Evolutionary conservation across 2,329 filamentous ascomycete species (phyloP).

Genomic region (Diaporthe citrichinensis): DNA sequence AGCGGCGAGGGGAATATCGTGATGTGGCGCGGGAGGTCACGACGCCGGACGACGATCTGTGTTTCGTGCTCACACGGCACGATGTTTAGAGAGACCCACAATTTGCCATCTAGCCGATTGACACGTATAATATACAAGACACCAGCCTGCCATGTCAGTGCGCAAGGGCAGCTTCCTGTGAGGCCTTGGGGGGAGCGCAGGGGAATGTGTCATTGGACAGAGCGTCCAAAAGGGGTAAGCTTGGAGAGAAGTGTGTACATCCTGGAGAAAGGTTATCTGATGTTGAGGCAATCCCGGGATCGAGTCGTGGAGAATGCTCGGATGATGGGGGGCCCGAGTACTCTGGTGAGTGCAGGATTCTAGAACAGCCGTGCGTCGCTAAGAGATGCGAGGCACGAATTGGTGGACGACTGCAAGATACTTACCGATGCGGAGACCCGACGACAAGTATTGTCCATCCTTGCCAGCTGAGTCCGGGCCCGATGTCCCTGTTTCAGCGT

Average conservation of each 20-base stretch:
- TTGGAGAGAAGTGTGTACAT: conserved; percentile 4
- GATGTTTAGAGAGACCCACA: not conserved
- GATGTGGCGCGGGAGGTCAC: conserved; percentile 2
- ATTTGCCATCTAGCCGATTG: not conserved
- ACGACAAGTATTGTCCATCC: not conserved
- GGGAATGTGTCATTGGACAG: not conserved
- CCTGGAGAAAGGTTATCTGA: not conserved
- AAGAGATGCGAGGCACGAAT: not conserved
- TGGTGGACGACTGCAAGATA: not conserved
- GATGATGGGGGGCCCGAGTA: not conserved
- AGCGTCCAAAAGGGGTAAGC: not conserved
- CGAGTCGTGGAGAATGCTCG: conserved; percentile 10
- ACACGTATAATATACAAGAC: not conserved
- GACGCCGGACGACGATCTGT: not conserved
- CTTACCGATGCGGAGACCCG: not conserved
- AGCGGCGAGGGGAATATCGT: not conserved
- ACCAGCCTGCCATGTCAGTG: not conserved
- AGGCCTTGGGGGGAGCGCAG: too few relatives aligned
- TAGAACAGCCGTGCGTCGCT: not conserved
- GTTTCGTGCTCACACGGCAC: conserved; percentile 3
- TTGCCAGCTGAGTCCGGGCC: not conserved
- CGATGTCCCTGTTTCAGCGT: conserved; percentile 17
- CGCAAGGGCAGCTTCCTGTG: not conserved
- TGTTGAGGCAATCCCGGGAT: not conserved
- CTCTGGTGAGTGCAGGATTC: not conserved